A percentile compares a stretch with the other conserved stretches of the same genome.
Conservation (phyloP, 2,329 filamentous ascomycete genomes). For the Fusarium sp. region DNA sequence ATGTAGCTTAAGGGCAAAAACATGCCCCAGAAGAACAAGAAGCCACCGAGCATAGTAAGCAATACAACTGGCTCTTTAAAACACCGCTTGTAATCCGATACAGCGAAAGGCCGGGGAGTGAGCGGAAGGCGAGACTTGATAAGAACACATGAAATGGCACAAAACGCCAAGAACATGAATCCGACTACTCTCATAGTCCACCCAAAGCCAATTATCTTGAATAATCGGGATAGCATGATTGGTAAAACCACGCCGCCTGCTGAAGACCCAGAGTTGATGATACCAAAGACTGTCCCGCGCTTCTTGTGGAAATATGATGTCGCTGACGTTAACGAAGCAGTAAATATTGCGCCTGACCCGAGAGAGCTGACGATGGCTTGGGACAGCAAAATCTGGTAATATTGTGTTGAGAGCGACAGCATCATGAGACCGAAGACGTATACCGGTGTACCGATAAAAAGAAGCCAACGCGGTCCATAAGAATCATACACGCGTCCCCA, state of each 20-base stretch:
- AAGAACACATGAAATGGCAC: background rate
- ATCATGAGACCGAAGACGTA: background rate
- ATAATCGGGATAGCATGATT: background rate
- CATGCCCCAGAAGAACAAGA: slow-evolving; percentile 9
- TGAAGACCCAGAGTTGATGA: background rate
- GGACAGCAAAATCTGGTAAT: background rate
- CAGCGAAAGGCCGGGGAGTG: fast-evolving
- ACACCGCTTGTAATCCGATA: fast-evolving
- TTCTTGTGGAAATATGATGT: background rate
- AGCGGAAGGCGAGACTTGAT: fast-evolving
- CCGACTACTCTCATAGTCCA: background rate
- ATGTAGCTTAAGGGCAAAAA: background rate
- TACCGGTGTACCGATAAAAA: background rate
- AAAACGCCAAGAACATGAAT: background rate
- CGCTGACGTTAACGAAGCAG: fast-evolving
- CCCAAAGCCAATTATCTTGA: fast-evolving
- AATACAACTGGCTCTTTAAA: background rate
- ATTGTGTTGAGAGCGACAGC: background rate
- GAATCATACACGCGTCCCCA: slow-evolving; percentile 9
- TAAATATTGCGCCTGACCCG: background rate
- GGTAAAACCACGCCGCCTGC: background rate
- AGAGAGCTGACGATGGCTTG: background rate
- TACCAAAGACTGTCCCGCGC: background rate
- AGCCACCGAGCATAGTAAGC: background rate
- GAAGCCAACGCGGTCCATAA: background rate